Conservation (phyloP, 2,329 filamentous ascomycete genomes). For the Ophiobolus disseminans region DNA sequence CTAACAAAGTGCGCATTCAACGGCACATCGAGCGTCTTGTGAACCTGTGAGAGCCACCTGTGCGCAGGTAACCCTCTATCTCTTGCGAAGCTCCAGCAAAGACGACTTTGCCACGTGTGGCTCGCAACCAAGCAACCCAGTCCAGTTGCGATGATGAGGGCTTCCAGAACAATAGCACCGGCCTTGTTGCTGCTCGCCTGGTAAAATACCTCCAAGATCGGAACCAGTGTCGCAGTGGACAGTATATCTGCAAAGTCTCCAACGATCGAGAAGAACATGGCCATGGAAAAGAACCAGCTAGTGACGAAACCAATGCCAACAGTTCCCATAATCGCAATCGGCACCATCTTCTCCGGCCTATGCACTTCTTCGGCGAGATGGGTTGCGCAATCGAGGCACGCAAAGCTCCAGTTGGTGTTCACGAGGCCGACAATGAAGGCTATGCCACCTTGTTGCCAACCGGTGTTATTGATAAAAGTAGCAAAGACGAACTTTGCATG, state of each 20-base stretch:
- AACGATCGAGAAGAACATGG: slow-evolving; percentile 60
- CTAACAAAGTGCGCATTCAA: slow-evolving; percentile 54
- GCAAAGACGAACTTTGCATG: slow-evolving; percentile 59
- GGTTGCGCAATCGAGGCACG: slow-evolving; percentile 59
- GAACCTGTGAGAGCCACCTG: slow-evolving; percentile 50
- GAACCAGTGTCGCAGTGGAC: slow-evolving; percentile 53
- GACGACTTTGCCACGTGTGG: slow-evolving; percentile 60
- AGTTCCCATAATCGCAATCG: slow-evolving; percentile 59
- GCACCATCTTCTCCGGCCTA: slow-evolving; percentile 56
- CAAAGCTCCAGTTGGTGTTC: slow-evolving; percentile 60
- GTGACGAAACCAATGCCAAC: slow-evolving; percentile 59
- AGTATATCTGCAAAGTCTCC: slow-evolving; percentile 53
- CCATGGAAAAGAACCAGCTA: slow-evolving; percentile 56
- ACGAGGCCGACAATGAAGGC: slow-evolving; percentile 61
- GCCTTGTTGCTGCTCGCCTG: slow-evolving; percentile 52
- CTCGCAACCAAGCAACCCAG: slow-evolving; percentile 56
- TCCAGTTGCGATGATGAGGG: slow-evolving; percentile 56
- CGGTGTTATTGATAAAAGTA: slow-evolving; percentile 61
- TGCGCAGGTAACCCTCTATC: slow-evolving; percentile 59
- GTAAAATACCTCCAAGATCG: slow-evolving; percentile 57
- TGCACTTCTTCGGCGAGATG: slow-evolving; percentile 61
- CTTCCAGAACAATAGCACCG: slow-evolving; percentile 57
- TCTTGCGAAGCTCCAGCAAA: slow-evolving; percentile 62
- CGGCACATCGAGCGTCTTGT: slow-evolving; percentile 53
- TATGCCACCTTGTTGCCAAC: slow-evolving; percentile 56